Evolutionary conservation across 2,329 filamentous ascomycete species (phyloP).

Genomic region (Penicillium nordicum): DNA sequence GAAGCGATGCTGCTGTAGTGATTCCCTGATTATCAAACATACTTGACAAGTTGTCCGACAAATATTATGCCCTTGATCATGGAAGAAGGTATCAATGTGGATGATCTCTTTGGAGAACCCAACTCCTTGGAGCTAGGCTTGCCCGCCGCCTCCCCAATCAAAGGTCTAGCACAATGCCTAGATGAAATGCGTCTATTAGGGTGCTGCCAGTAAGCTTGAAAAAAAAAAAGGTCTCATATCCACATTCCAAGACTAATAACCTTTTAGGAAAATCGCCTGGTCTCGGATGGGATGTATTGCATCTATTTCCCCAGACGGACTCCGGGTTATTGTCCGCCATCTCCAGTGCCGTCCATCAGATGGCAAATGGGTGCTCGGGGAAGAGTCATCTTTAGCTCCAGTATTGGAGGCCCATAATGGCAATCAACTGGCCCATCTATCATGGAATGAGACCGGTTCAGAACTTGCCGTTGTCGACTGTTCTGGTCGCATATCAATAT

Average conservation of each 20-base stretch:
- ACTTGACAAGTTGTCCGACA: conserved; percentile 1
- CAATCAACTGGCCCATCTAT: conserved; percentile 71
- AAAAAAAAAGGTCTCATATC: not conserved
- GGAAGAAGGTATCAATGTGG: conserved; percentile 59
- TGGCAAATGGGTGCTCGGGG: conserved; percentile 72
- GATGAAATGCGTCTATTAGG: conserved; percentile 73
- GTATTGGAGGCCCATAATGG: conserved; percentile 61
- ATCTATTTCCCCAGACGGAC: conserved; percentile 69
- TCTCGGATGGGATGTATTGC: conserved; percentile 84
- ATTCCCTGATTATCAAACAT: not conserved
- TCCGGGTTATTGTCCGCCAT: conserved; percentile 67
- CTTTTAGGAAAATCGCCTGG: conserved; percentile 72
- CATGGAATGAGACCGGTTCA: conserved; percentile 72
- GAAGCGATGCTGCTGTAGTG: conserved; percentile 20
- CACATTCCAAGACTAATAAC: conserved; percentile 22
- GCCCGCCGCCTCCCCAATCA: conserved; percentile 54
- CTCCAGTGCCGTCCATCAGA: conserved; percentile 65
- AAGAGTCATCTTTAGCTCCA: conserved; percentile 62
- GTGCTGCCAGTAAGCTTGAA: conserved; percentile 70
- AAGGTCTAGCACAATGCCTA: conserved; percentile 67
- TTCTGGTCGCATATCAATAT: conserved; percentile 71
- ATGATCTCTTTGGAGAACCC: conserved; percentile 72
- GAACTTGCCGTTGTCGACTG: conserved; percentile 83
- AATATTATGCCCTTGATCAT: conserved; percentile 52
- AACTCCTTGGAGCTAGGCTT: conserved; percentile 55